A percentile compares a stretch with the other conserved stretches of the same genome.
Conservation (phyloP, 345 rosid genomes). For the Diplotaxis tenuifolia region DNA sequence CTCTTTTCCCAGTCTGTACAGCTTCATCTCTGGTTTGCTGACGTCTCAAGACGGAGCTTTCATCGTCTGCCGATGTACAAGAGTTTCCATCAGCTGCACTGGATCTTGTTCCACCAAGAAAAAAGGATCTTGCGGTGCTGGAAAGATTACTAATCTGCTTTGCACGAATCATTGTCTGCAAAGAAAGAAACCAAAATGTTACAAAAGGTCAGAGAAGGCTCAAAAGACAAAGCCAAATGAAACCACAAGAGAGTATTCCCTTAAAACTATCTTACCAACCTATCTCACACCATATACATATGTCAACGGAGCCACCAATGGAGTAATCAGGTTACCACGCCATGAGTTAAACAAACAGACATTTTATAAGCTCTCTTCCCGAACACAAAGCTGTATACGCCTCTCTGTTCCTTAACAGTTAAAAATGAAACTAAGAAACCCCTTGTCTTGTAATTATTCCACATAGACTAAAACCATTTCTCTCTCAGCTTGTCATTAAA, state of each 20-base stretch:
- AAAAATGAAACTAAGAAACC: slow-evolving; percentile 1
- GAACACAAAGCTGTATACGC: not conserved
- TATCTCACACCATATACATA: slow-evolving; percentile 20
- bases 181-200: slow-evolving; percentile 1
- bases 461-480: not conserved
- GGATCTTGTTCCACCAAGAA: slow-evolving; percentile 67
- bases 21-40: slow-evolving; percentile 48
- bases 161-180: slow-evolving; percentile 72
- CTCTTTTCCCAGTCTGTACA: slow-evolving; percentile 45
- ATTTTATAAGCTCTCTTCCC: not conserved
- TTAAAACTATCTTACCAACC: slow-evolving; percentile 15
- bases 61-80: slow-evolving; percentile 80
- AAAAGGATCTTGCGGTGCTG: slow-evolving; percentile 69
- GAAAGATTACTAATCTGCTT: slow-evolving; percentile 78
- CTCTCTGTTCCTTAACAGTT: slow-evolving; percentile 3
- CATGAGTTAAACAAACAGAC: not conserved
- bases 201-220: slow-evolving; percentile 26
- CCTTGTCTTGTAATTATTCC: not conserved
- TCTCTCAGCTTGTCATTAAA: not conserved
- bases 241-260: not conserved
- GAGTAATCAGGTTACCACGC: slow-evolving; percentile 14
- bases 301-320: slow-evolving; percentile 21
- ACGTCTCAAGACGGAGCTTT: slow-evolving; percentile 60
- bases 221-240: not conserved
- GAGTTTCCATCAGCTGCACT: slow-evolving; percentile 78